Evolutionary conservation across 164 flowering plant species (phyloP), one percentile per base, ranked within the genome.

Genomic region (Stephania japonica): DNA sequence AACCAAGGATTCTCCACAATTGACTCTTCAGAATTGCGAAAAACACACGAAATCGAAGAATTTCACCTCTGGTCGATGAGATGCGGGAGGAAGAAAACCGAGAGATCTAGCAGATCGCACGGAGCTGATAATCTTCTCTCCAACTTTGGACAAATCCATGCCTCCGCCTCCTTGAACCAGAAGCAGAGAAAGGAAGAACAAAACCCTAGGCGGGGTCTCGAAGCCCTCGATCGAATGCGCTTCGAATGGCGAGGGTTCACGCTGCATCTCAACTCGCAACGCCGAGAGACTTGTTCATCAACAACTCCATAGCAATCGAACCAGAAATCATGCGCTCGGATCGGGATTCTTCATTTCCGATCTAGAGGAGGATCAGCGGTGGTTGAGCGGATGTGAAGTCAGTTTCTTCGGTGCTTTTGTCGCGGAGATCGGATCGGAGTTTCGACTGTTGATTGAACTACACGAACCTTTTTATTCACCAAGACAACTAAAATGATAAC

Each of bases 121-220:
- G 27, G 98, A 93, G 81, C 94, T 91, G 69, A 96, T 80, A 65
- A 96, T 82, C 87, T 87, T 93, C 87, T 93, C 99, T 6, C 99
- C 98, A 24, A 93, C 97, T 74, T 86, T 93, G 23, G 98, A 87
- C 66, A 96, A 85, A 85, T 96, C 99, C 98, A 96, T 96, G 67
- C 81, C 89, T 63, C 38, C 38, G 38, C 84, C 92, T 62, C 90
- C 89, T 74, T 85, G 96, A 70, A 81, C 81, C 43, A 90, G 81
- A 66, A 90, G 80, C 68, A 87, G 76, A 41, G 95, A 89, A 67
- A 84, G 83, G 71, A 89, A 75, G 77, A 90, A 84, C 68, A 89
- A 81, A 76, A 80, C 81, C 82, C 92, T 83, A 74, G 97, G 84
- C n/a, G 71, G 69, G 64, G 81, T 75, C 74, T 84, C 90, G 65